These are phyloP conservation scores for Monilinia vaccinii-corymbosi DNA, from an alignment of 2,329 filamentous ascomycete species.

Conservation along the genomic window DNA sequence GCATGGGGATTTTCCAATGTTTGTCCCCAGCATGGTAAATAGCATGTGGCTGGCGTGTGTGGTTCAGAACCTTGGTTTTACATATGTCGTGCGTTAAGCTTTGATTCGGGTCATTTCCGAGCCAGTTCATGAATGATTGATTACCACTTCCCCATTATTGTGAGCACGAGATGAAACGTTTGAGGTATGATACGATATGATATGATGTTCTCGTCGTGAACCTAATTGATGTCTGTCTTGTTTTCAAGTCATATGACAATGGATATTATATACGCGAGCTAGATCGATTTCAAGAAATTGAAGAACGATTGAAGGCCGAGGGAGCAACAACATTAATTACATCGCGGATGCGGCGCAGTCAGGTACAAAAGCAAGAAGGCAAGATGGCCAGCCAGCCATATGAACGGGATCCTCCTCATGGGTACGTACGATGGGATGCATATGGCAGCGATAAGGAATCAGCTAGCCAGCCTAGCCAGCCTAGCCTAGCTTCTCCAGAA, in stretches of 20 bases:
- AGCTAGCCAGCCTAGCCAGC: too few relatives aligned
- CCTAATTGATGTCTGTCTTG: not conserved
- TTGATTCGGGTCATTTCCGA: not conserved
- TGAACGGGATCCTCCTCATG: not conserved
- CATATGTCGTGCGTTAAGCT: conserved; percentile 5
- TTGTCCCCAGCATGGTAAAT: not conserved
- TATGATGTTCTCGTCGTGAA: not conserved
- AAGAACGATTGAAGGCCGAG: not conserved
- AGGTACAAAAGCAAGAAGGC: not conserved
- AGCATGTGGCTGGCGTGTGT: not conserved
- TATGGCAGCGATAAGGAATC: not conserved
- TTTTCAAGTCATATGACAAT: not conserved
- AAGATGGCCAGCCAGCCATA: too few relatives aligned
- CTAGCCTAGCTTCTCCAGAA: not conserved
- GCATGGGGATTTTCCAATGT: not conserved
- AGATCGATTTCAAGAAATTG: not conserved
- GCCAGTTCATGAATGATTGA: not conserved
- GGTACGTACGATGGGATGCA: not conserved
- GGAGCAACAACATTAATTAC: not conserved
- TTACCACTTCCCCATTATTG: not conserved
- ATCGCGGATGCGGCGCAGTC: not conserved
- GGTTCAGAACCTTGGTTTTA: not conserved
- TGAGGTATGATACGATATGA: not conserved
- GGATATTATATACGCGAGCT: not conserved
- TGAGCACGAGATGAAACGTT: not conserved